Evolutionary conservation across 495 filamentous ascomycete species (phyloP).

Genomic region (Daldinia decipiens): DNA sequence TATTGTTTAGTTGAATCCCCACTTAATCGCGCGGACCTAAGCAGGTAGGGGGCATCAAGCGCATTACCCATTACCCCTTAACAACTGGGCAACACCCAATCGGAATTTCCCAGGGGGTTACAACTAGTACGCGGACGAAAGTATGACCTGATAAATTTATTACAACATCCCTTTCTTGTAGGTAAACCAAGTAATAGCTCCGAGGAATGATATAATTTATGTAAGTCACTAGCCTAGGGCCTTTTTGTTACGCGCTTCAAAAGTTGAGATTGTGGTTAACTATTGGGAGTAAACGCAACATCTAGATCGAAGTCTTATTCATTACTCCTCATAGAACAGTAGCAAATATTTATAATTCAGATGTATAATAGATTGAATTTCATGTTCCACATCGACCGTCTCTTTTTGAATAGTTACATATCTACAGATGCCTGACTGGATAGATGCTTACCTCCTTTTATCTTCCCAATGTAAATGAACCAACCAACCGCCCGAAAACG

Average conservation of each 20-base stretch:
- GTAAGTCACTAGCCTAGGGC: no score
- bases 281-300: no score
- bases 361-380: neutral
- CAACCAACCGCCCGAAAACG: conserved; percentile 12
- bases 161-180: no score
- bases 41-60: neutral
- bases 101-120: neutral
- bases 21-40: neutral
- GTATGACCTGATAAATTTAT: neutral
- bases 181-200: no score
- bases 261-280: no score
- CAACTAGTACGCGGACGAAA: neutral
- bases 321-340: neutral
- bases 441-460: neutral
- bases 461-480: conserved; percentile 17
- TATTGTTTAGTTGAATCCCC: neutral
- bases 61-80: neutral
- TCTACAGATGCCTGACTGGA: neutral
- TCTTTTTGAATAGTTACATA: neutral
- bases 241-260: no score
- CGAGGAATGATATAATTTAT: no score
- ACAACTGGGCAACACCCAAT: neutral
- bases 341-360: neutral
- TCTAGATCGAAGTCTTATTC: neutral
- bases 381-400: neutral